Base-by-base conservation (phyloP, 495 filamentous ascomycete genomes). In the Niebla homalea region DNA sequence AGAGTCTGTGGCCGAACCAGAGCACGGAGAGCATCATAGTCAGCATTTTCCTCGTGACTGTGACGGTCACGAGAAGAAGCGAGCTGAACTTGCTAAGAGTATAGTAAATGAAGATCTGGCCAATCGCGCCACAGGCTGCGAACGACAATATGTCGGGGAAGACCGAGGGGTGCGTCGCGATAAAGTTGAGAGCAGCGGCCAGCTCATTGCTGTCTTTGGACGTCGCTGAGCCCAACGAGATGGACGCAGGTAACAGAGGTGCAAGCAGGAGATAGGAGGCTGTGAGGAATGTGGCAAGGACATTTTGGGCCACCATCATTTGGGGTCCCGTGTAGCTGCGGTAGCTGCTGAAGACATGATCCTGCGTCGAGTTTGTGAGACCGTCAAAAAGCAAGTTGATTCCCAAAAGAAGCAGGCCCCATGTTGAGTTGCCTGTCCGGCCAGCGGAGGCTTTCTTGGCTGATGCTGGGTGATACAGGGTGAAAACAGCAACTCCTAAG, bases 231-330 rank as follows among this genome's bases (percentile, higher is more conserved):
- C 59, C 77, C 85, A 57, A 77, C 71, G 41, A 85, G 74, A 15
- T 86, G 42, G 6, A 75, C 71, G 5, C 81, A 83, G 44, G 72
- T 5, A 95, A 61, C 68, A 81, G 85, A 6, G 93, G 93, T 55
- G 80, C 81, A 19, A 89, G 61, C 37, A 89, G 57, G 20, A 98
- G 76, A 52, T 90, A 97, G 1, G 64, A 58, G 29, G 77, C 70
- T 3, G 88, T 97, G 44, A 96, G 64, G 26, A 74, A 52, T 0
- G 87, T 89, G 37, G 75, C 80, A 56, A 97, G 78, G 29, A 94
- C 64, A 59, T 96, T 97, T 60, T 94, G 86, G n/a, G 90, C 93
- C 51, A 87, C 87, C 92, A 98, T 98, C 92, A 98, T 97, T 76
- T 97, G 93, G 46, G 90, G 88, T 2, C 93, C 93, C 14, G 78